phyloP scores from a whole-genome alignment of 805 yeast species.

The Saturnispora zaruensis region DNA sequence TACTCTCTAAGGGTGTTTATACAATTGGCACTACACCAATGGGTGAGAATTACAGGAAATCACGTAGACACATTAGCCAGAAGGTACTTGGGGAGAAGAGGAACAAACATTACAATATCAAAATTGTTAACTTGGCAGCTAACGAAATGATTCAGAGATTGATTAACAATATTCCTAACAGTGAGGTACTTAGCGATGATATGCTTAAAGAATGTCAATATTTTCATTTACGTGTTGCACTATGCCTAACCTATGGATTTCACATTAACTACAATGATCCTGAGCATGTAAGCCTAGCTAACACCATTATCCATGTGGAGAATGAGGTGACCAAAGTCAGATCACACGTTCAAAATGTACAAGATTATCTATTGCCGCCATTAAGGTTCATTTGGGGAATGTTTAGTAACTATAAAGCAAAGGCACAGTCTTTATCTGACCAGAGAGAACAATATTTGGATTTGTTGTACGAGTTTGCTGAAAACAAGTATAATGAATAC shows the following conservation, averaged over 20 bases:
- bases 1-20: conserved; percentile 47
- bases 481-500: neutral
- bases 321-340: conserved; percentile 47
- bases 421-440: conserved; percentile 27
- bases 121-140: conserved; percentile 34
- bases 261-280: conserved; percentile 36
- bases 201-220: conserved; percentile 34
- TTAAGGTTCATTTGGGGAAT: conserved; percentile 26
- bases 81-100: conserved; percentile 32
- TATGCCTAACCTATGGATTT: conserved; percentile 46
- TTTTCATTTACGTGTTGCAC: conserved; percentile 42
- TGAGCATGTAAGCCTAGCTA: conserved; percentile 34
- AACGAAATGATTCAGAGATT: conserved; percentile 19
- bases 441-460: conserved; percentile 44
- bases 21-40: conserved; percentile 62
- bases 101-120: conserved; percentile 27
- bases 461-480: conserved; percentile 26
- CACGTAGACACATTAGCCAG: conserved; percentile 41
- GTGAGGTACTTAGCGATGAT: conserved; percentile 12
- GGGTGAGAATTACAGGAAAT: conserved; percentile 37
- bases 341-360: conserved; percentile 47
- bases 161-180: conserved; percentile 11
- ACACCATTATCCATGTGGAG: conserved; percentile 48
- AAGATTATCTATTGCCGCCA: conserved; percentile 42
- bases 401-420: conserved; percentile 11